These are phyloP conservation scores for Galerina sulciceps DNA, from an alignment of 768 basidiomycete genomes.

Conservation along the genomic window DNA sequence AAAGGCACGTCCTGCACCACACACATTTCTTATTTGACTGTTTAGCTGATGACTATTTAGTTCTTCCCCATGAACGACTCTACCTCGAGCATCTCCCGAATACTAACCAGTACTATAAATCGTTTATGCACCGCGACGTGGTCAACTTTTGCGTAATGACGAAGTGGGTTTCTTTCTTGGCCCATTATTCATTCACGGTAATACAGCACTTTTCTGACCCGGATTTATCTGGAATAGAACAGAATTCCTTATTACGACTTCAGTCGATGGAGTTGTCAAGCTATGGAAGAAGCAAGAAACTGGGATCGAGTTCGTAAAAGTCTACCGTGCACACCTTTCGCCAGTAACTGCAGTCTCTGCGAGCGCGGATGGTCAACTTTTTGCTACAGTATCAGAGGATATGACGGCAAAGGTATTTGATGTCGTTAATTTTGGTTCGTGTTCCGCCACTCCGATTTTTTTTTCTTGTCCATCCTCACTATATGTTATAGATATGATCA, in stretches of 20 bases:
- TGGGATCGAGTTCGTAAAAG: conserved; percentile 98
- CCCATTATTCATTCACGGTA: no score
- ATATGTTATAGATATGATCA: conserved; percentile 86
- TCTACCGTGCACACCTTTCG: conserved; percentile 90
- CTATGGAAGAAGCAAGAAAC: conserved; percentile 98
- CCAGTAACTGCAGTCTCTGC: conserved; percentile 81
- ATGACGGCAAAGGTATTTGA: conserved; percentile 96
- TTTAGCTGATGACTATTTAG: conserved; percentile 41
- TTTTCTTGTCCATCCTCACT: background rate
- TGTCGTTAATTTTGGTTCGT: conserved; percentile 94
- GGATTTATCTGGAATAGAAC: conserved; percentile 56
- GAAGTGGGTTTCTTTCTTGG: conserved; percentile 52
- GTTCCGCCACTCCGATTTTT: background rate
- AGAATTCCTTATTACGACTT: conserved; percentile 92
- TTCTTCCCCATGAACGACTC: conserved; percentile 90
- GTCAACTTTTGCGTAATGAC: conserved; percentile 91
- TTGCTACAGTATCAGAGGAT: conserved; percentile 91
- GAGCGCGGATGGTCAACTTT: conserved; percentile 90
- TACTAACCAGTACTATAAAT: conserved; percentile 94
- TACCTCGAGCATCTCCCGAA: conserved; percentile 92
- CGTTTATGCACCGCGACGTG: conserved; percentile 96
- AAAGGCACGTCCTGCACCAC: conserved; percentile 60
- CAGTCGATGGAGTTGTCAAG: conserved; percentile 93
- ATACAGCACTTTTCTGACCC: background rate
- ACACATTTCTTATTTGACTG: conserved; percentile 1